These are phyloP conservation scores for Pulicaria dysenterica DNA, from an alignment of 129 eudicot genomes.

Conservation along the genomic window DNA sequence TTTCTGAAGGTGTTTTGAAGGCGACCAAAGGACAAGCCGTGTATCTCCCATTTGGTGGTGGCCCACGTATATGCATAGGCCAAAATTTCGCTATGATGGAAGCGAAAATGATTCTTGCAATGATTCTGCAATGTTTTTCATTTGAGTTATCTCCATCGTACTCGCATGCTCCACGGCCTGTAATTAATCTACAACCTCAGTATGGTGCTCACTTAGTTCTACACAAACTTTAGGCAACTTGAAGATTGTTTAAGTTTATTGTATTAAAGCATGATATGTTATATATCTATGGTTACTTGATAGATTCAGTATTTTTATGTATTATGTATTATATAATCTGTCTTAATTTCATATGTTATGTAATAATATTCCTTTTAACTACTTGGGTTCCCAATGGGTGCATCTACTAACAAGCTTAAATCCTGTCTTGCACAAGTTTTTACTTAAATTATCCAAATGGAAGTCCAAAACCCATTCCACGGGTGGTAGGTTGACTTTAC, in stretches of 20 bases:
- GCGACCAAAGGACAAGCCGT: conserved; percentile 38
- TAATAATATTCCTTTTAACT: too few relatives aligned
- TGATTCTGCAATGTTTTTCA: conserved; percentile 44
- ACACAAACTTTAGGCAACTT: conserved; percentile 6
- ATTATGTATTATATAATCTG: not conserved
- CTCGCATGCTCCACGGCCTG: conserved; percentile 41
- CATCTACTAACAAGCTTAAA: too few relatives aligned
- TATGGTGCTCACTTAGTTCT: conserved; percentile 40
- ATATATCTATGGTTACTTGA: not conserved
- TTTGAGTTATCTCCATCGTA: conserved; percentile 49
- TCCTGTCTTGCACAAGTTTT: too few relatives aligned
- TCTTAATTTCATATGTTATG: too few relatives aligned
- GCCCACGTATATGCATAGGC: conserved; percentile 56
- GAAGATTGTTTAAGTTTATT: not conserved
- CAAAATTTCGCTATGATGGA: conserved; percentile 53
- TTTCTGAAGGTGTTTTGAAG: conserved; percentile 48
- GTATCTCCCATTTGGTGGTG: conserved; percentile 49
- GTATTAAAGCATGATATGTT: not conserved
- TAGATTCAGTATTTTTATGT: not conserved
- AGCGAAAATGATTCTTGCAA: conserved; percentile 41
- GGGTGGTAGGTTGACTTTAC: too few relatives aligned
- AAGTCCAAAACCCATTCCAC: too few relatives aligned
- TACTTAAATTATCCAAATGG: too few relatives aligned
- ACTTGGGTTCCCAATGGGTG: too few relatives aligned
- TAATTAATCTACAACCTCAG: conserved; percentile 43